Evolutionary conservation across 257 asterid species (phyloP).

Genomic region (Fraxinus quadrangulata): DNA sequence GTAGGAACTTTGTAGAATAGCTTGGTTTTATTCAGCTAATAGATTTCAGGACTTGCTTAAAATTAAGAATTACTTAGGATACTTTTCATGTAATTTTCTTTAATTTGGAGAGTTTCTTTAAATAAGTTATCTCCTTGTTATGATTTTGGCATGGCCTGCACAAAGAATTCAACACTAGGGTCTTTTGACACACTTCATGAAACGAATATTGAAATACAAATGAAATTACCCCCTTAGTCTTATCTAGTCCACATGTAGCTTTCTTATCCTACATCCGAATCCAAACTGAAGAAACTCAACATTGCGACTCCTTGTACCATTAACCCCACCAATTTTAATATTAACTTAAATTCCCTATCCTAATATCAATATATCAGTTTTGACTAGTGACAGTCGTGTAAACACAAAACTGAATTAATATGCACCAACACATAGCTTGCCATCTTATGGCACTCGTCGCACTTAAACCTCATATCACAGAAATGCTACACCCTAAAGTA

Average conservation of each 20-base stretch:
- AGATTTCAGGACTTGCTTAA: neutral
- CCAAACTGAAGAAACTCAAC: neutral
- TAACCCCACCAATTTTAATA: neutral
- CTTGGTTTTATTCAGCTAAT: neutral
- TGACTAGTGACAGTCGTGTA: neutral
- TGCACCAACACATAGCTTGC: neutral
- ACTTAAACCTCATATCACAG: neutral
- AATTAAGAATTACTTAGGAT: neutral
- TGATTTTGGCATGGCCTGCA: neutral
- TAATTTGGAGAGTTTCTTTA: neutral
- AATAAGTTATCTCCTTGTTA: neutral
- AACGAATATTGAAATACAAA: neutral
- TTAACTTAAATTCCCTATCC: neutral
- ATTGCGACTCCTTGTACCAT: neutral
- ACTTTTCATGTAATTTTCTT: neutral
- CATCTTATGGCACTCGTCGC: neutral
- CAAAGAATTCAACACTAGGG: neutral
- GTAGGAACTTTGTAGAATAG: neutral
- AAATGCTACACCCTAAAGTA: no score
- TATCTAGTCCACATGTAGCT: neutral
- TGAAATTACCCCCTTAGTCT: neutral
- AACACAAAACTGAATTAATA: no score
- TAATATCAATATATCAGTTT: neutral
- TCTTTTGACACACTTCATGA: neutral
- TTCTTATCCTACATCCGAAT: no score